Evolutionary conservation across 352 stramenopile species (phyloP).

Genomic region (Globisporangium paroecandrum): DNA sequence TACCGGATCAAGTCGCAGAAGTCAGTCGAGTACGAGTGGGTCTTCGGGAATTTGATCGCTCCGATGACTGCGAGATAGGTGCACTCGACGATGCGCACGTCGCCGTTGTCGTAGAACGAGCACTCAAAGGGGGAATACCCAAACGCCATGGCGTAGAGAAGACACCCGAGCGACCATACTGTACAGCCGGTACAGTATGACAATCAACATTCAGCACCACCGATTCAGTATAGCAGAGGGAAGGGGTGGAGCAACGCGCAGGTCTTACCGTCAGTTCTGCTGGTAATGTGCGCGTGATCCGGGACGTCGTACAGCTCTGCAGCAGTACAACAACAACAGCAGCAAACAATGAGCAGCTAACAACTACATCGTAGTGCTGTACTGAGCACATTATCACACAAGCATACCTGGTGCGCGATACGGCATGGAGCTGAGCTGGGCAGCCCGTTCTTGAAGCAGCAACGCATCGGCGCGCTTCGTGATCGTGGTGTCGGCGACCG

Average conservation of each 20-base stretch:
- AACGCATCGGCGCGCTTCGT: conserved; percentile 72
- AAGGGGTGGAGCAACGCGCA: background rate
- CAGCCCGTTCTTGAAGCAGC: conserved; percentile 80
- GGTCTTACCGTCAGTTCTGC: conserved; percentile 57
- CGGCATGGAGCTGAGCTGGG: conserved; percentile 82
- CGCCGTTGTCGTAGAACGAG: conserved; percentile 68
- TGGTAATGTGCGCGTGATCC: conserved; percentile 64
- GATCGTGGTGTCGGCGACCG: conserved; percentile 58
- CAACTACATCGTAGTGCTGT: background rate
- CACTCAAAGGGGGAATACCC: conserved; percentile 89
- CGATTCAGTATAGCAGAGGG: background rate
- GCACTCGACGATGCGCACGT: conserved; percentile 74
- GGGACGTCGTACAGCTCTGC: conserved; percentile 87
- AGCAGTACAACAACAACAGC: background rate
- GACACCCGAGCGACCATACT: conserved; percentile 89
- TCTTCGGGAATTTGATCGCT: conserved; percentile 73
- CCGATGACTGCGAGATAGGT: conserved; percentile 85
- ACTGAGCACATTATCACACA: background rate
- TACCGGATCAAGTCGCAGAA: conserved; percentile 79
- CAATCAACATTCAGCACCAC: background rate
- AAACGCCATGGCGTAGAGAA: conserved; percentile 87
- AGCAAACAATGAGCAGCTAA: background rate
- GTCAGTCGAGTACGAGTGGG: conserved; percentile 45
- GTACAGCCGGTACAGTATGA: background rate
- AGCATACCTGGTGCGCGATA: conserved; percentile 76